Evolutionary conservation across 1,284 basidiomycete species (phyloP), one percentile per base, ranked within the genome.

Genomic region (Rhodotorula sp.): DNA sequence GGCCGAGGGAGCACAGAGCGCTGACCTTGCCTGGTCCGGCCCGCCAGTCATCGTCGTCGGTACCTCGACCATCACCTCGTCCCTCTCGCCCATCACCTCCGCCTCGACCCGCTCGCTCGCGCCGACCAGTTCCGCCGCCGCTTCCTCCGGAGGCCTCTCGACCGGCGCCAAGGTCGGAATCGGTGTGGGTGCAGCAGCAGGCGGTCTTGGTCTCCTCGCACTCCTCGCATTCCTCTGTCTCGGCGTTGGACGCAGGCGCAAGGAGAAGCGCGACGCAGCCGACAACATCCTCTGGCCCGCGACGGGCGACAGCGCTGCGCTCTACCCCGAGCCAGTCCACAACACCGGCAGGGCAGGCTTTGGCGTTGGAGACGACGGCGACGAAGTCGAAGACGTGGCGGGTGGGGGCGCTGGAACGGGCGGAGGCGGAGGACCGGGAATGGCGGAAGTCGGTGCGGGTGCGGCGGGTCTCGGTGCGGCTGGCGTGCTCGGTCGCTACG

Each of bases 321-420:
- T 77, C n/a, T 77, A 77, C 67, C 76, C 76, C 15, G 75, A 77
- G 60, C 75, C 72, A 20, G 72, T 72, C 29, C 74, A 76, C 64
- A 72, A 71, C 39, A 72, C 71, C 11, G 70, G 73, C 1, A 64
- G 74, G 5, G 75, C 75, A 4, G 75, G 76, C 0, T 65, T 77
- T 15, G 76, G 76, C 27, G 62, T 71, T n/a, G 76, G 70, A 5
- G 75, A 75, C 47, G 76, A 76, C n/a, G 72, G 71, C 46, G 72
- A 73, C n/a, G 70, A 75, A 36, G 39, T 65, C 5, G 54, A 66
- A 27, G 58, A 55, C 17, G 17, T 11, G 10, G 7, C 51, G 11
- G 53, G 53, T 27, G 4, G 19, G 34, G 47, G 61, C 44, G 64
- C 39, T 44, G 39, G 39, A 15, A 17, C 39, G 7, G 13, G 58